Base-by-base conservation (phyloP, 2,329 filamentous ascomycete species). In the Monosporascus cannonballus region DNA sequence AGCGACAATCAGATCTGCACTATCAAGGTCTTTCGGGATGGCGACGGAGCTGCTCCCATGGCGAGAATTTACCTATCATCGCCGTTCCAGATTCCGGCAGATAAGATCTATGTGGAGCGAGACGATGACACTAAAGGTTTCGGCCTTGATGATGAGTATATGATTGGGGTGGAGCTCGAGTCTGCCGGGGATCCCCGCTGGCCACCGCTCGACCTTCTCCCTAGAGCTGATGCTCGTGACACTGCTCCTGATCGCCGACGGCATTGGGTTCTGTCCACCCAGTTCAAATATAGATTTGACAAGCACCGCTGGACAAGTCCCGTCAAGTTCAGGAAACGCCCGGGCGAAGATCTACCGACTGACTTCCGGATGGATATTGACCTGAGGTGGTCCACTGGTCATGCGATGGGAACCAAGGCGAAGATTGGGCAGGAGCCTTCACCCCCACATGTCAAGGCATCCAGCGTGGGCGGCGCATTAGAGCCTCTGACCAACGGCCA, bases 1-100 rank as follows among this genome's bases (percentile, higher is more conserved):
- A 78, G 78, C 56, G 74, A 80, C 60, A 80, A 74, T 55, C 78
- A 83, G 60, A 66, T 76, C 8, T 83, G 80, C 67, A 73, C 74
- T 44, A 67, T 84, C 55, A 75, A 71, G 49, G 69, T 78, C 3
- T 77, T 74, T 60, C 74, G 76, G 57, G 77, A 77, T 38, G 67
- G 75, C 2, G 69, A 73, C 49, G 75, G 72, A 27, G 71, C 72
- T 48, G 71, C 74, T 45, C 71, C 69, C 30, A 72, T 78, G 53
- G 74, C 77, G 14, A 73, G 76, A 47, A 68, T 83, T 25, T 73
- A 76, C 56, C 61, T 80, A 47, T 69, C 72, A 30, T 65, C 68
- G 22, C 77, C 80, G 1, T 83, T 83, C 55, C 71, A 72, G 38
- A 69, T 84, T 14, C 76, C 79, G 3, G 71, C 76, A 36, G 75